Evolutionary conservation across 2,329 filamentous ascomycete genomes (phyloP).

Genomic region (Dothideomycetidae sp.): DNA sequence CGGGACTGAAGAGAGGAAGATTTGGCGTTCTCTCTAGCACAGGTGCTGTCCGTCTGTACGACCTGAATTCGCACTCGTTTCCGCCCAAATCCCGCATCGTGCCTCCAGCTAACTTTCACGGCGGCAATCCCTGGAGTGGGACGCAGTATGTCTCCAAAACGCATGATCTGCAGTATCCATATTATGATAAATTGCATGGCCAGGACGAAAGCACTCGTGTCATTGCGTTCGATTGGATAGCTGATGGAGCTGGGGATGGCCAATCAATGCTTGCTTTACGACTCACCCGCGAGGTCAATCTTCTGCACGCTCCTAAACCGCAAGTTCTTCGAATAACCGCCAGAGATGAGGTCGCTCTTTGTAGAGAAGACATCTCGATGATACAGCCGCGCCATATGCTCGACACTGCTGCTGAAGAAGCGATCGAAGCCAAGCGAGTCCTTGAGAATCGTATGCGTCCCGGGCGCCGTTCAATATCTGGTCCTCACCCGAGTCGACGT

Average conservation of each 20-base stretch:
- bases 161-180: conserved; percentile 30
- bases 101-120: conserved; percentile 16
- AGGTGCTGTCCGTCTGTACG: conserved; percentile 44
- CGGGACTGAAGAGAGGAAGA: conserved; percentile 41
- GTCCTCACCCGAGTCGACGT: background rate
- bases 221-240: conserved; percentile 48
- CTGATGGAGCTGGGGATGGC: conserved; percentile 31
- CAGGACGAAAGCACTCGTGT: conserved; percentile 35
- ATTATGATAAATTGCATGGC: conserved; percentile 30
- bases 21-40: conserved; percentile 45
- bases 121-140: conserved; percentile 26
- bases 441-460: conserved; percentile 6
- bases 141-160: conserved; percentile 32
- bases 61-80: conserved; percentile 38
- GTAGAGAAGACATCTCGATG: conserved; percentile 7
- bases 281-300: conserved; percentile 36
- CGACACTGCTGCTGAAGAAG: conserved; percentile 7
- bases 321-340: conserved; percentile 30
- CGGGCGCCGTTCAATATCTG: conserved; percentile 3
- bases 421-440: conserved; percentile 7
- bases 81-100: conserved; percentile 7
- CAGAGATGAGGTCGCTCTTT: conserved; percentile 26
- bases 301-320: conserved; percentile 33
- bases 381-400: conserved; percentile 7
- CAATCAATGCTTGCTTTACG: conserved; percentile 40